These are phyloP conservation scores for Vaccinium macrocarpon DNA, from an alignment of 148 eudicot genomes.

Conservation along the genomic window DNA sequence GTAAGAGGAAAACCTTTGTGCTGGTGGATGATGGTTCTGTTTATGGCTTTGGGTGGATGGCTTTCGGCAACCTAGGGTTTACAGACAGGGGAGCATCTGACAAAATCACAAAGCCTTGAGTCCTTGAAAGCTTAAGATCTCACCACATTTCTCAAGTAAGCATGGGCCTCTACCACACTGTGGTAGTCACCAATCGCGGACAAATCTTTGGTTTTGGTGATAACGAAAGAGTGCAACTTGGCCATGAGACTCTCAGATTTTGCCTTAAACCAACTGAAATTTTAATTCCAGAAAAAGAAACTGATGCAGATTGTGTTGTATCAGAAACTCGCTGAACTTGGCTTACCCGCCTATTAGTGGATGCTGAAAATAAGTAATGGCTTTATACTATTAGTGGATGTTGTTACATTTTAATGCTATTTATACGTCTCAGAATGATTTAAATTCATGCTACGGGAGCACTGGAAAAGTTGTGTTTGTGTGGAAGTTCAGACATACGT, in stretches of 20 bases:
- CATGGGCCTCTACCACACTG: constrained; percentile 90
- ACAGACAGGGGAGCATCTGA: constrained; percentile 70
- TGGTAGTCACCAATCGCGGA: constrained; percentile 69
- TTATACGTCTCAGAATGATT: not conserved
- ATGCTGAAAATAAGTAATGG: not conserved
- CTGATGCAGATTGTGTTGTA: constrained; percentile 16
- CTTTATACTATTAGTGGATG: not conserved
- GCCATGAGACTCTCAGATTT: constrained; percentile 63
- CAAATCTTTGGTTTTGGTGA: constrained; percentile 89
- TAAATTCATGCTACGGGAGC: not conserved
- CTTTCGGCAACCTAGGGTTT: constrained; percentile 89
- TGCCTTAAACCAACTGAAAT: constrained; percentile 83
- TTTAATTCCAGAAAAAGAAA: constrained; percentile 34
- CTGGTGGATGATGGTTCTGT: constrained; percentile 69
- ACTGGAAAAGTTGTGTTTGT: not conserved
- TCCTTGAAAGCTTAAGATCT: constrained; percentile 59
- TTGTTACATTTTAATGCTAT: not conserved
- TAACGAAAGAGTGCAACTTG: constrained; percentile 92
- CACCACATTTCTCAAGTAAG: constrained; percentile 82
- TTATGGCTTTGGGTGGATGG: constrained; percentile 95
- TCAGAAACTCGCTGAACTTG: constrained; percentile 15
- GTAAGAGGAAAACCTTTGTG: constrained; percentile 91
- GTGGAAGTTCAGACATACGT: not conserved
- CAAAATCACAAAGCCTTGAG: constrained; percentile 57
- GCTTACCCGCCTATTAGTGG: not conserved